Conservation (phyloP, 2,329 filamentous ascomycete species). For the Dissoconium aciculare region DNA sequence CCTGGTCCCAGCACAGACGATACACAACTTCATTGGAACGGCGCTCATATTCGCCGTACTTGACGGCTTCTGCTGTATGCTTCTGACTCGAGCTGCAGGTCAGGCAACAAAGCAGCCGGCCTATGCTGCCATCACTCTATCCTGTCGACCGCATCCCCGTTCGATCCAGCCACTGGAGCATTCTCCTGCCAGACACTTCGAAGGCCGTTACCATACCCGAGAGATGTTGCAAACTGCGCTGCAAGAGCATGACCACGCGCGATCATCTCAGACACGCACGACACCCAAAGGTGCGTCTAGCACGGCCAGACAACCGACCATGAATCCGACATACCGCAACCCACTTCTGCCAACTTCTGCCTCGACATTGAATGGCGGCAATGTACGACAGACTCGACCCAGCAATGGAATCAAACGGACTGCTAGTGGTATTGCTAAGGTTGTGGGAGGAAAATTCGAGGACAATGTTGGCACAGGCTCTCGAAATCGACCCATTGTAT, state of each 20-base stretch:
- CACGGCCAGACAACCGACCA: not conserved
- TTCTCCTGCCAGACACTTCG: too few species aligned
- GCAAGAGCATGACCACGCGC: too few species aligned
- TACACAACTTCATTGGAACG: constrained; percentile 21
- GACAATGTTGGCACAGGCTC: constrained; percentile 16
- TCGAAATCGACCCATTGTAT: constrained; percentile 17
- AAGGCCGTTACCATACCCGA: too few species aligned
- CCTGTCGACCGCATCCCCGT: not conserved
- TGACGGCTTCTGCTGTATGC: constrained; percentile 1
- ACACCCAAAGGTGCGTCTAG: not conserved
- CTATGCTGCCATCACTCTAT: not conserved
- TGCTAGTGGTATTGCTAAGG: constrained; percentile 33
- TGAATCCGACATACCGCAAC: constrained; percentile 20
- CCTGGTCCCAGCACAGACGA: not conserved
- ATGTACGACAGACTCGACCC: not conserved
- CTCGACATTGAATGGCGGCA: constrained; percentile 15
- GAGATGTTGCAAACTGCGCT: too few species aligned
- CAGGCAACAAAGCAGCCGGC: not conserved
- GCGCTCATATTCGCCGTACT: constrained; percentile 5
- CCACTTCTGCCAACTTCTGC: constrained; percentile 20
- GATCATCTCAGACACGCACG: too few species aligned
- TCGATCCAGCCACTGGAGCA: not conserved
- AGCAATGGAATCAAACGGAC: constrained; percentile 30
- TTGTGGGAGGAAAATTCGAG: constrained; percentile 27
- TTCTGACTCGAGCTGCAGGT: not conserved